These are phyloP conservation scores for Geotrichum australiense DNA, from an alignment of 1,139 yeast genomes.

Conservation along the genomic window DNA sequence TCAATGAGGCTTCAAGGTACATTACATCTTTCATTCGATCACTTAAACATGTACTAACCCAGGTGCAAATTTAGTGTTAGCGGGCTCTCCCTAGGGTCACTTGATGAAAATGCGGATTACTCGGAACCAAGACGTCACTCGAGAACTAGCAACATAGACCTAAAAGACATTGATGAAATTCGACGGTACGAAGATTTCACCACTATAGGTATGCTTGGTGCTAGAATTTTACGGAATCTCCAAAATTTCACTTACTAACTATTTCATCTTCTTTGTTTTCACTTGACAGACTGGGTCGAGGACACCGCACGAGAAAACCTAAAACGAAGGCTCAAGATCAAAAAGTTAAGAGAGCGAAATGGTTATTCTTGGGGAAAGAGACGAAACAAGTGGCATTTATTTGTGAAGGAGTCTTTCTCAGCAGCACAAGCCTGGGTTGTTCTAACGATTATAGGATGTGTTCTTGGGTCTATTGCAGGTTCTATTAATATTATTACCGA, in stretches of 20 bases:
- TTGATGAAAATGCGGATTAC: conserved; percentile 5
- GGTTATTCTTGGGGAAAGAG: conserved; percentile 9
- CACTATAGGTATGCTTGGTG: conserved; percentile 24
- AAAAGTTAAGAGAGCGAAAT: conserved; percentile 16
- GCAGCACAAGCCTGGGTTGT: conserved; percentile 69
- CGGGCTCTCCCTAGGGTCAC: conserved; percentile 12
- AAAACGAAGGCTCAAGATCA: conserved; percentile 30
- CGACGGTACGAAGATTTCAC: conserved; percentile 33
- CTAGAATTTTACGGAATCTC: background rate
- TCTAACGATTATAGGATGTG: conserved; percentile 63
- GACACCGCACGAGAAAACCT: conserved; percentile 59
- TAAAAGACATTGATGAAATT: conserved; percentile 27
- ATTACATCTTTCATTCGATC: too few relatives aligned
- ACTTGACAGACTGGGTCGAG: conserved; percentile 77
- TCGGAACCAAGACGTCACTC: conserved; percentile 2
- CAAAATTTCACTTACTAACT: conserved; percentile 33
- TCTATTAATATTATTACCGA: conserved; percentile 74
- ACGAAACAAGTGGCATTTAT: conserved; percentile 16
- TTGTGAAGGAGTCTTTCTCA: conserved; percentile 25
- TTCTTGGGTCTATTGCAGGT: conserved; percentile 80
- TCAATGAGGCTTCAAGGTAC: too few relatives aligned
- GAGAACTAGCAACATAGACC: conserved; percentile 13
- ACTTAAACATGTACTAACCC: too few relatives aligned
- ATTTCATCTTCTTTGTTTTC: conserved; percentile 35
- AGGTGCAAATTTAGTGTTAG: conserved; percentile 9